These are phyloP conservation scores for Wickerhamomyces xylosicus DNA, from an alignment of 805 yeast species.

Conservation along the genomic window DNA sequence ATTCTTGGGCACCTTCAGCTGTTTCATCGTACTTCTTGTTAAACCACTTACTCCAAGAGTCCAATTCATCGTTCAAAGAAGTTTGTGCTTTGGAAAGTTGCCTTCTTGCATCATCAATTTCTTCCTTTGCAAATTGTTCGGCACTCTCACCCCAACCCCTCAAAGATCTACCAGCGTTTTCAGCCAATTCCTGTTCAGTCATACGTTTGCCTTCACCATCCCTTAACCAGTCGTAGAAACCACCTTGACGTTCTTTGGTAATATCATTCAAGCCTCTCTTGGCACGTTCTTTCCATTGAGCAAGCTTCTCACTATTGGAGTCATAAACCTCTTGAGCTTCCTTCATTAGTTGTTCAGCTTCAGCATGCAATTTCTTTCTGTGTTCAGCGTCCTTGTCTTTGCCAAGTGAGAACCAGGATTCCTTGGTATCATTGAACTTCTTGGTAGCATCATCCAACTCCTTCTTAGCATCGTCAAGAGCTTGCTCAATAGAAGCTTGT, in stretches of 20 bases:
- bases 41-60: slow-evolving; percentile 17
- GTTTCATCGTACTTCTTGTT: slow-evolving; percentile 15
- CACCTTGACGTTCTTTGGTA: slow-evolving; percentile 3
- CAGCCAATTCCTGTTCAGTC: slow-evolving; percentile 24
- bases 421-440: slow-evolving; percentile 24
- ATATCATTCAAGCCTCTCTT: slow-evolving; percentile 6
- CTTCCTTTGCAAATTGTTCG: slow-evolving; percentile 31
- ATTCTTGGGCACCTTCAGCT: slow-evolving; percentile 18
- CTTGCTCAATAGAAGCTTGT: slow-evolving; percentile 8
- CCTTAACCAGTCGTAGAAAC: slow-evolving; percentile 20
- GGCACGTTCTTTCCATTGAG: slow-evolving; percentile 13
- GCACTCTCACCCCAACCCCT: slow-evolving; percentile 40
- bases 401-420: slow-evolving; percentile 17
- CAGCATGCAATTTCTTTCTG: slow-evolving; percentile 14
- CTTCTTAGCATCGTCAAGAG: slow-evolving; percentile 21
- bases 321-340: slow-evolving; percentile 14
- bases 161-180: slow-evolving; percentile 24
- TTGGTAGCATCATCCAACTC: slow-evolving; percentile 24
- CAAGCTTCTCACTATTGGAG: slow-evolving; percentile 8
- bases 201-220: slow-evolving; percentile 14
- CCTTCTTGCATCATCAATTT: slow-evolving; percentile 18
- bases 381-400: neutral
- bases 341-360: slow-evolving; percentile 19
- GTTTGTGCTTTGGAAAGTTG: slow-evolving; percentile 2
- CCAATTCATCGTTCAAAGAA: slow-evolving; percentile 3